Evolutionary conservation across 2,329 filamentous ascomycete genomes (phyloP), one percentile per base, ranked within the genome.

Genomic region (Lasiodiplodia hormozganensis): DNA sequence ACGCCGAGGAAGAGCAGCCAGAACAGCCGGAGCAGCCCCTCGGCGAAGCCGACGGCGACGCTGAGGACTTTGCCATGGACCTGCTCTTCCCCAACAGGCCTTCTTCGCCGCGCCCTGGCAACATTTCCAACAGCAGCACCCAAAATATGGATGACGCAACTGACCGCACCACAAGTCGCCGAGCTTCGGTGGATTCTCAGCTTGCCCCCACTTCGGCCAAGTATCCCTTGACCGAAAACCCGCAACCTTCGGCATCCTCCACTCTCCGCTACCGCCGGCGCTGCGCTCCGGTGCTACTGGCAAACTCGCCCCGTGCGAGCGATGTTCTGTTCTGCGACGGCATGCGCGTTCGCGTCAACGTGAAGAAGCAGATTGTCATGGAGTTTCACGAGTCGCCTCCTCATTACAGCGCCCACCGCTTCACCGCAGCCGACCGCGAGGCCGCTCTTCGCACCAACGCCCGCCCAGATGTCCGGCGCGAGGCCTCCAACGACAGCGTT

Each of bases 201-300:
- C 18, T 51, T 21, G 16, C 25, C 21, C 31, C 51, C 21, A 38
- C 34, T 18, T 43, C 62, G 12, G n/a, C 5, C 40, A 54, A 66
- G 25, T 66, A 66, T 21, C 62, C 62, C 5, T 56, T 56, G 5
- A 38, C 25, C 16, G 62, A 47, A 28, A 52, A 56, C 21, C 21
- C 56, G 23, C 56, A 68, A 74, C 73, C 75, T 68, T 71, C 78
- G 0, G 68, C 74, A 11, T 73, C 77, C 5, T 82, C 83, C 65
- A 71, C 75, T 16, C 76, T 81, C 49, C 81, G 83, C 65, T 85
- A 85, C 75, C 80, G 82, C 65, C 78, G 80, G 7, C 80, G 83
- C 36, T 85, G 83, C 71, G 79, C 82, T 62, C 83, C 83, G 2
- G 75, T 83, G 6, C 73, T 85, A 14, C 77, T 81, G 8, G 77